Evolutionary conservation across 257 asterid genomes (phyloP).

Genomic region (Nicotiana undulata): DNA sequence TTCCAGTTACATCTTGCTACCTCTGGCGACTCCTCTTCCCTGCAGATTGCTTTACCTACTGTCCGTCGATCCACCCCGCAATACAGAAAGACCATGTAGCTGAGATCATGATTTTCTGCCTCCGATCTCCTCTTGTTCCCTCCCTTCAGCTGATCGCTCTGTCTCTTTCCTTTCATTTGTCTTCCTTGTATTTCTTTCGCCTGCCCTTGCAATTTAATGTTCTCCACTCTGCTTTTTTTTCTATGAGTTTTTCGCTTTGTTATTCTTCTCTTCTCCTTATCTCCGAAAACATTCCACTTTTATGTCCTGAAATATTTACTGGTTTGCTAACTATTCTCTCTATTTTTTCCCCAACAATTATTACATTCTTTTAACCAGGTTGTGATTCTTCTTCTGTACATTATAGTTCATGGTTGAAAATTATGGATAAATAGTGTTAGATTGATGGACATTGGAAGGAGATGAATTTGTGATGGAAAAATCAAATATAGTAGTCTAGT

Average conservation of each 20-base stretch:
- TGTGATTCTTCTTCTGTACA: neutral
- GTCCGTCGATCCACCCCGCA: neutral
- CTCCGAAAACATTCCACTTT: neutral
- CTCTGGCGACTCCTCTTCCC: neutral
- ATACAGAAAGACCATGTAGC: neutral
- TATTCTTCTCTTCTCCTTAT: neutral
- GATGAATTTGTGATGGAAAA: constrained; percentile 2
- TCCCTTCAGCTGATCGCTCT: neutral
- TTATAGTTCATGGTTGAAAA: neutral
- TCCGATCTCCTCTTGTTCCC: neutral
- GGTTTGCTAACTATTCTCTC: neutral
- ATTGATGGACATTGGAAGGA: neutral
- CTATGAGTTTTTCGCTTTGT: neutral
- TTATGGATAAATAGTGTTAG: neutral
- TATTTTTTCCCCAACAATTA: too few relatives aligned
- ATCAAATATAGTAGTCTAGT: neutral
- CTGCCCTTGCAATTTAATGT: neutral
- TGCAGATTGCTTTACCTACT: neutral
- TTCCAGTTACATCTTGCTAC: neutral
- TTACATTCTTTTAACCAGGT: neutral
- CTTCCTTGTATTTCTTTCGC: neutral
- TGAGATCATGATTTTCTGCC: neutral
- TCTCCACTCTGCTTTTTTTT: neutral
- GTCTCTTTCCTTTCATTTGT: neutral
- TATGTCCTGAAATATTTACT: neutral